phyloP scores from a whole-genome alignment of 192 early-diverging fungal species.

The Umbelopsis isabellina region DNA sequence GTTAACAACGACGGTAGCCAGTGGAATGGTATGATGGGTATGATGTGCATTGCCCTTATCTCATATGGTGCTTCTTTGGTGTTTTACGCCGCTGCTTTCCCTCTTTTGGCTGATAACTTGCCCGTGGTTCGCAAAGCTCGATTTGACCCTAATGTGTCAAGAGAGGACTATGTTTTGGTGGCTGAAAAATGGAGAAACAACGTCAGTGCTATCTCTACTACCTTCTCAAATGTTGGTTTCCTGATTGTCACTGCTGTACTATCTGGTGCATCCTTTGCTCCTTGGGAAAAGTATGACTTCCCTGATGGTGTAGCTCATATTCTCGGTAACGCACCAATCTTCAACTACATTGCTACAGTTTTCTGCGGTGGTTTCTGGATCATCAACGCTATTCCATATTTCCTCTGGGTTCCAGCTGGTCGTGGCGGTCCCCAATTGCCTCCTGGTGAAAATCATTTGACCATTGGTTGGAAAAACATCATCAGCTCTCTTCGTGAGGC shows the following conservation, averaged over 20 bases:
- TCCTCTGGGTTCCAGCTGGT: slow-evolving; percentile 29
- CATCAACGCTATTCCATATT: slow-evolving; percentile 36
- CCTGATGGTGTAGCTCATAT: slow-evolving; percentile 11
- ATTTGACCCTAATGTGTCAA: slow-evolving; percentile 27
- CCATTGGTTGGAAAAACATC: slow-evolving; percentile 41
- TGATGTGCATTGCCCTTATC: slow-evolving; percentile 31
- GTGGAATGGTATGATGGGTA: slow-evolving; percentile 42
- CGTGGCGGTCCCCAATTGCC: slow-evolving; percentile 35
- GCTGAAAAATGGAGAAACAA: slow-evolving; percentile 41
- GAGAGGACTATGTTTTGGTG: slow-evolving; percentile 24
- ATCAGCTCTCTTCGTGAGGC: slow-evolving; percentile 40
- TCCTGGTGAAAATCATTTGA: slow-evolving; percentile 23
- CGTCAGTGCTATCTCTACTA: slow-evolving; percentile 40
- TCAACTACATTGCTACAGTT: slow-evolving; percentile 30
- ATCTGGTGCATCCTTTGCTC: slow-evolving; percentile 31
- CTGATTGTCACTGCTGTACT: slow-evolving; percentile 28
- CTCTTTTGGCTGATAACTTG: slow-evolving; percentile 35
- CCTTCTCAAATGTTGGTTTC: slow-evolving; percentile 37
- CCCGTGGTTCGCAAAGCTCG: slow-evolving; percentile 34
- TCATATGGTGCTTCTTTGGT: slow-evolving; percentile 40
- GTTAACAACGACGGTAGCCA: slow-evolving; percentile 33
- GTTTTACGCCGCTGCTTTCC: slow-evolving; percentile 43
- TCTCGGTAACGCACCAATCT: slow-evolving; percentile 33
- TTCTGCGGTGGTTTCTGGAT: slow-evolving; percentile 40
- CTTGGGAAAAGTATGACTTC: slow-evolving; percentile 32